phyloP scores from a whole-genome alignment of 306 rosid species.

The Malus fusca region DNA sequence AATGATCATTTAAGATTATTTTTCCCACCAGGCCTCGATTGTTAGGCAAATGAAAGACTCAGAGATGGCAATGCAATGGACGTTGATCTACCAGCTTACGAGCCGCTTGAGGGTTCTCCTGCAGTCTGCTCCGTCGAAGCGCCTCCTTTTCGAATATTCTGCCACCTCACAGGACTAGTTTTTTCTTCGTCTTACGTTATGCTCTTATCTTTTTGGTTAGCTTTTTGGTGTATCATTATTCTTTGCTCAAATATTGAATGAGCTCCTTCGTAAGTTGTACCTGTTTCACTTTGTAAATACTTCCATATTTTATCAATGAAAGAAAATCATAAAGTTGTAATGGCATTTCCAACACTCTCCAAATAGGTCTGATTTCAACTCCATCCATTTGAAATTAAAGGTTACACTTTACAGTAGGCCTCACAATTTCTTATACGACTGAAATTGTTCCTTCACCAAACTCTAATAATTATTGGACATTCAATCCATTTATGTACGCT shows the following conservation, averaged over 20 bases:
- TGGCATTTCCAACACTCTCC: background rate
- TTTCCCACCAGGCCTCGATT: slow-evolving; percentile 50
- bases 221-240: slow-evolving; percentile 19
- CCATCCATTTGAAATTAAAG: no score
- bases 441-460: no score
- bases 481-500: no score
- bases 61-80: slow-evolving; percentile 89
- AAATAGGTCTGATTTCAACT: background rate
- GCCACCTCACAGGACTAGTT: slow-evolving; percentile 58
- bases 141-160: slow-evolving; percentile 74
- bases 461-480: no score
- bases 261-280: slow-evolving; percentile 34
- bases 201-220: no score
- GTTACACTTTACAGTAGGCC: no score
- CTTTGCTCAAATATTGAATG: slow-evolving; percentile 35
- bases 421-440: no score
- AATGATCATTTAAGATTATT: background rate
- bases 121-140: slow-evolving; percentile 63
- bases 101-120: slow-evolving; percentile 69
- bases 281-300: slow-evolving; percentile 23
- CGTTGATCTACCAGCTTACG: slow-evolving; percentile 77
- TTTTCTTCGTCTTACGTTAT: no score
- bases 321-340: background rate
- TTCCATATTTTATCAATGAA: slow-evolving; percentile 25
- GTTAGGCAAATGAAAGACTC: slow-evolving; percentile 89